Evolutionary conservation across 2,329 filamentous ascomycete species (phyloP), one percentile per base, ranked within the genome.

Genomic region (Pseudopyrenochaeta lycopersici): DNA sequence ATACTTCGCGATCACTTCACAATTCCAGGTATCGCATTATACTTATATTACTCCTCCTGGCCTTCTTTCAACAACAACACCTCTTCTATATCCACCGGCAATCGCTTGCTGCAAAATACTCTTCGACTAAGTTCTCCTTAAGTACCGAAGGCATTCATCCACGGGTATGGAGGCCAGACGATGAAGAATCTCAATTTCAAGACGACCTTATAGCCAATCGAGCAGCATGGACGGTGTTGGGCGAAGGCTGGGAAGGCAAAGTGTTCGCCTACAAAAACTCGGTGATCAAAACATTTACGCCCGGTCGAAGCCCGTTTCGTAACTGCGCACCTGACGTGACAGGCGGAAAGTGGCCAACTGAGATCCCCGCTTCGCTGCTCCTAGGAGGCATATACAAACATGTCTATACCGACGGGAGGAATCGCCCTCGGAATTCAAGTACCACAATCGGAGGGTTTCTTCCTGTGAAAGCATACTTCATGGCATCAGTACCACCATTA

Each of bases 241-340:
- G 67, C 4, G n/a, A 56, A 6, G 68, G 67, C 9, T 64, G 57
- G 53, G 67, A 71, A 46, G 68, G 68, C 15, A 64, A 57, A 12
- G 66, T 63, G 7, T 70, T 55, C 39, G 46, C 42, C 12, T 68
- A 62, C 7, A 52, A 62, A 29, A 50, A 60, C 32, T 62, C 51
- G 2, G 67, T 68, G 1, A 71, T 71, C 52, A 70, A 70, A 40
- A 71, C 65, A 2, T 70, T 67, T 27, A 60, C 54, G 10, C 56
- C 66, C 23, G 65, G 54, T 9, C 49, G 50, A 11, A 67, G 66
- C 49, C 66, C 68, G 3, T 64, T 68, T 30, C 61, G 68, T 2
- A 71, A 71, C 23, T 71, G 68, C 44, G 56, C 54, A 7, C 51
- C 56, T 3, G 46, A 56, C 3, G n/a, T 30, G 11, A n/a, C 33